Conservation (phyloP, 2,329 filamentous ascomycete species). For the Penicillium sp. region DNA sequence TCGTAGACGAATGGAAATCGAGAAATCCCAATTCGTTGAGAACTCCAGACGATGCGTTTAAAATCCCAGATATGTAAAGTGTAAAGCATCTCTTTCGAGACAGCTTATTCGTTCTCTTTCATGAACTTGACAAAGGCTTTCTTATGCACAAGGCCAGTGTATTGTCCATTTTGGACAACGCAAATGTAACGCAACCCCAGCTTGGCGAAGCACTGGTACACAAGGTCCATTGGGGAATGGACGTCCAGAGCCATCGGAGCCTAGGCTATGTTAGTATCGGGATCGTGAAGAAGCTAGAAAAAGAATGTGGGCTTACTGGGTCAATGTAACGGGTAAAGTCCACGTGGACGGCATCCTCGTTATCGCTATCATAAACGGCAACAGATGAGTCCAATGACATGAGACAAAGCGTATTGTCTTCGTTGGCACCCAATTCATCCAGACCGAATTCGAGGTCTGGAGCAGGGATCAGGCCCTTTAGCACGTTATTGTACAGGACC, state of each 20-base stretch:
- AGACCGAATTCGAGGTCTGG: constrained; percentile 92
- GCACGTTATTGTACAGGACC: constrained; percentile 71
- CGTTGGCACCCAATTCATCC: constrained; percentile 71
- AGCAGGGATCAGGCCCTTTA: constrained; percentile 89
- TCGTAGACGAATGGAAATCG: background rate
- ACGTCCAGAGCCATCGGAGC: constrained; percentile 87
- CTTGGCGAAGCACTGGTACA: constrained; percentile 96
- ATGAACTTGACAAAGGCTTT: constrained; percentile 96
- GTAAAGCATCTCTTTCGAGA: background rate
- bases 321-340: constrained; percentile 93
- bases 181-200: constrained; percentile 90
- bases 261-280: constrained; percentile 37
- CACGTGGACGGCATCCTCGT: constrained; percentile 60
- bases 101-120: constrained; percentile 68
- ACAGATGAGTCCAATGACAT: constrained; percentile 68
- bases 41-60: constrained; percentile 5
- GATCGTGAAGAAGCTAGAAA: background rate
- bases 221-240: constrained; percentile 85
- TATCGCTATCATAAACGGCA: constrained; percentile 59
- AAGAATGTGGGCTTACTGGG: constrained; percentile 55
- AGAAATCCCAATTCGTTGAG: background rate
- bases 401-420: constrained; percentile 68
- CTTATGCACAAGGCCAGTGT: constrained; percentile 92
- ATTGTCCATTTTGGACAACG: constrained; percentile 78
- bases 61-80: constrained; percentile 5